Percentiles rank a stretch among this genome's conserved stretches.
These are phyloP conservation scores for Aeminium ludgeri DNA, from an alignment of 495 filamentous ascomycete genomes.

Conservation along the genomic window DNA sequence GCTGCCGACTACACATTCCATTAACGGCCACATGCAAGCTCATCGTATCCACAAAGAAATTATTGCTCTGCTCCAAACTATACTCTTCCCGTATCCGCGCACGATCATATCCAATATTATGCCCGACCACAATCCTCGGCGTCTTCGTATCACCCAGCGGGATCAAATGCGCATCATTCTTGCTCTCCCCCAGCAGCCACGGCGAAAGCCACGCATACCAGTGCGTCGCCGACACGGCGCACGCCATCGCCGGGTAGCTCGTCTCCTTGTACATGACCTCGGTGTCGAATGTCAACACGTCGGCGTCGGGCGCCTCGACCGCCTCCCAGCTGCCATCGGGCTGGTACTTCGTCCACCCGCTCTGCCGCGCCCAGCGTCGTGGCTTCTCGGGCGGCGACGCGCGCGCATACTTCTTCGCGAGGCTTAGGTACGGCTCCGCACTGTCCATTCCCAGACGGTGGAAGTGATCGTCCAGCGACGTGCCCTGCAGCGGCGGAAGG, in stretches of 20 bases:
- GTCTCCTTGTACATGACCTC: conserved; percentile 93
- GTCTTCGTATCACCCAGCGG: conserved; percentile 59
- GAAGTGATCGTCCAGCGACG: conserved; percentile 87
- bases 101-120: conserved; percentile 92
- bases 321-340: conserved; percentile 50
- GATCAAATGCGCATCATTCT: conserved; percentile 63
- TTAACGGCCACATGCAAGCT: conserved; percentile 95
- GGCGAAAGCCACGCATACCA: conserved; percentile 98
- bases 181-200: conserved; percentile 73
- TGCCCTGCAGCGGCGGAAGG: conserved; percentile 60
- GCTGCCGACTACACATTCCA: conserved; percentile 94
- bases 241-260: conserved; percentile 89
- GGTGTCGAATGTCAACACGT: conserved; percentile 81
- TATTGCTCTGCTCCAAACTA: conserved; percentile 58
- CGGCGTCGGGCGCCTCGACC: conserved; percentile 60
- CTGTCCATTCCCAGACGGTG: conserved; percentile 74
- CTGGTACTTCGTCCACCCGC: conserved; percentile 91
- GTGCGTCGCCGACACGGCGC: conserved; percentile 64
- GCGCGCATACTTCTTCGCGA: conserved; percentile 55
- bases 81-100: conserved; percentile 86
- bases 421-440: conserved; percentile 67
- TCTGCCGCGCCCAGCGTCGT: conserved; percentile 56
- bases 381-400: conserved; percentile 55
- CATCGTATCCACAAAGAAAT: conserved; percentile 93
- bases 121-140: conserved; percentile 67